Conservation (phyloP, 495 filamentous ascomycete species). For the Platismatia glauca region DNA sequence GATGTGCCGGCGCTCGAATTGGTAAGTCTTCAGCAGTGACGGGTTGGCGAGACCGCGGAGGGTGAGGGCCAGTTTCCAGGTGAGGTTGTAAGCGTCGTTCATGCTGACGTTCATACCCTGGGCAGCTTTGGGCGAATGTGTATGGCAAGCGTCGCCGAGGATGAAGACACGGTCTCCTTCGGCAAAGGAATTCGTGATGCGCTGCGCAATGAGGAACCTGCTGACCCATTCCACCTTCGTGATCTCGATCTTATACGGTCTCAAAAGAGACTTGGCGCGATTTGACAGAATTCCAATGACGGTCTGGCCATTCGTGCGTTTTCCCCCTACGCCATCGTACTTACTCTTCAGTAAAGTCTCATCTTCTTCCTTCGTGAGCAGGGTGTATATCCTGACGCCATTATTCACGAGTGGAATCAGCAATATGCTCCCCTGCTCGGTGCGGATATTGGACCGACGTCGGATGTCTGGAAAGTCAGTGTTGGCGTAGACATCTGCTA, state of each 20-base stretch:
- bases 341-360: neutral
- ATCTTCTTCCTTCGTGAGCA: neutral
- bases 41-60: constrained; percentile 52
- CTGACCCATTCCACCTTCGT: constrained; percentile 1
- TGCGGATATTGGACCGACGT: neutral
- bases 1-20: constrained; percentile 57
- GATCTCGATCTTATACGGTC: neutral
- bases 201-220: constrained; percentile 54
- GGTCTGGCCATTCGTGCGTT: neutral
- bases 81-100: constrained; percentile 72
- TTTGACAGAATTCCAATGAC: neutral
- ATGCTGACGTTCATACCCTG: constrained; percentile 84
- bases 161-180: constrained; percentile 64
- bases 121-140: constrained; percentile 73
- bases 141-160: constrained; percentile 75
- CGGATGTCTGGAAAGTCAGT: constrained; percentile 4
- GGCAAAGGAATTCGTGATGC: constrained; percentile 54
- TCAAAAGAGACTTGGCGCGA: neutral
- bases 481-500: neutral
- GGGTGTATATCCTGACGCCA: neutral
- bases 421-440: neutral
- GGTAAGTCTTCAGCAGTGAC: constrained; percentile 59
- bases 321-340: neutral
- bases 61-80: constrained; percentile 73
- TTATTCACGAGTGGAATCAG: neutral